Conservation (phyloP, 192 early-diverging fungal genomes). For the Thamnidium elegans region DNA sequence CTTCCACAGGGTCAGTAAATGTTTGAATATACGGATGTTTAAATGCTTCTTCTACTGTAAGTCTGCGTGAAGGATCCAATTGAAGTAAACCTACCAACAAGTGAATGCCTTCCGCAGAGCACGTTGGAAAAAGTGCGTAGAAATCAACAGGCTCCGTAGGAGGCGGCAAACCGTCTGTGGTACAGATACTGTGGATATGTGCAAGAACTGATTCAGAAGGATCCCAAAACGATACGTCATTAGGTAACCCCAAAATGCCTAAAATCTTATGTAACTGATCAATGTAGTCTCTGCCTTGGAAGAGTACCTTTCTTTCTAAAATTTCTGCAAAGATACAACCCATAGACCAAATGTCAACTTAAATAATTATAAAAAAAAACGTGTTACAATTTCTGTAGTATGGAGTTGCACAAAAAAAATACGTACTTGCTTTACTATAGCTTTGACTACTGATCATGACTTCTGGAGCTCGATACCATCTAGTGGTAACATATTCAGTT, state of each 20-base stretch:
- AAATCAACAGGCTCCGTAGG: conserved; percentile 29
- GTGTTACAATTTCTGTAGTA: neutral
- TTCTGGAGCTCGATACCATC: conserved; percentile 95
- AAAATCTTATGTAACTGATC: conserved; percentile 93
- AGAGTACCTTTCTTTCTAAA: conserved; percentile 74
- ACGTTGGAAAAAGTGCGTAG: conserved; percentile 15
- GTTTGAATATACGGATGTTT: conserved; percentile 84
- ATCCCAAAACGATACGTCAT: conserved; percentile 47
- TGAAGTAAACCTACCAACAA: conserved; percentile 83
- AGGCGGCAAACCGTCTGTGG: conserved; percentile 47
- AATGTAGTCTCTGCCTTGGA: conserved; percentile 87
- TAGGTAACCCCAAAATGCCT: conserved; percentile 82
- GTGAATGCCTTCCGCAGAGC: conserved; percentile 55
- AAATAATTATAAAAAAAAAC: neutral
- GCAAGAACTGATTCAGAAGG: conserved; percentile 27
- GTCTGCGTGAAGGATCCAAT: conserved; percentile 83
- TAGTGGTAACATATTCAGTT: conserved; percentile 94
- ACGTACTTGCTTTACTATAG: conserved; percentile 86
- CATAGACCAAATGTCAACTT: conserved; percentile 88
- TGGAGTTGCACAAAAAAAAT: neutral
- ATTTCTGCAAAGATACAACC: conserved; percentile 96
- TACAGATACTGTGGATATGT: conserved; percentile 33
- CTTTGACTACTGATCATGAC: conserved; percentile 85
- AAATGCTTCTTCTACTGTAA: conserved; percentile 89
- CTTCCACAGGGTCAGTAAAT: conserved; percentile 43